These are phyloP conservation scores for Phyllosticta paracitricarpa DNA, from an alignment of 2,329 filamentous ascomycete species.

Conservation along the genomic window DNA sequence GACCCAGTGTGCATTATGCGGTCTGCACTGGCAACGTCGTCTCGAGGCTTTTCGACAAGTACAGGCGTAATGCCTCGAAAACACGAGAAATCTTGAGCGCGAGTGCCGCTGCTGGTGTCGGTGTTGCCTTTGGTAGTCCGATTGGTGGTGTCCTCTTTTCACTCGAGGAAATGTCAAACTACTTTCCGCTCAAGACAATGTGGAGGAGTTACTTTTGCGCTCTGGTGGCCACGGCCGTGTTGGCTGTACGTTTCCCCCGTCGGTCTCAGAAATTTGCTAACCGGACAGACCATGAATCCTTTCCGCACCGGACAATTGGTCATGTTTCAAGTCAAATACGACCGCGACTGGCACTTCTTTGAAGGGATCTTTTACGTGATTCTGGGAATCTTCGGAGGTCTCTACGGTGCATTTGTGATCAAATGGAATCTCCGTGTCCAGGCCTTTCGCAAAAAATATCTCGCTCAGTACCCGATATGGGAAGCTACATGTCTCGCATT, in stretches of 20 bases:
- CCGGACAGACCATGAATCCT: conserved; percentile 72
- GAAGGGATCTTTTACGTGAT: conserved; percentile 87
- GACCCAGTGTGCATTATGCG: conserved; percentile 96
- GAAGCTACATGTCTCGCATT: conserved; percentile 79
- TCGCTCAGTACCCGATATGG: conserved; percentile 71
- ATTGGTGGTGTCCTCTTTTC: conserved; percentile 96
- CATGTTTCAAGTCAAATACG: conserved; percentile 98
- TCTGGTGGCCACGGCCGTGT: conserved; percentile 81
- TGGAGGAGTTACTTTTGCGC: conserved; percentile 99
- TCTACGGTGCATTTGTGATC: conserved; percentile 95
- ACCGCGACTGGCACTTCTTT: conserved; percentile 96
- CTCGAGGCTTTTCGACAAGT: conserved; percentile 85
- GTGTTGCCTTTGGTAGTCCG: conserved; percentile 92
- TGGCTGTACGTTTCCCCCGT: conserved; percentile 47
- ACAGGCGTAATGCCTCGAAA: conserved; percentile 82
- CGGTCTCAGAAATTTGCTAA: background rate
- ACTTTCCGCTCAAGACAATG: conserved; percentile 93
- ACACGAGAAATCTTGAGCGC: conserved; percentile 91
- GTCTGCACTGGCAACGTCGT: conserved; percentile 97
- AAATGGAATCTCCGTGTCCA: conserved; percentile 93
- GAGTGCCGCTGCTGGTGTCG: conserved; percentile 88
- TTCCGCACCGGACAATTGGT: conserved; percentile 94
- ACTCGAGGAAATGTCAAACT: conserved; percentile 92
- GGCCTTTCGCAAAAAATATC: conserved; percentile 87
- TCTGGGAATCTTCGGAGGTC: conserved; percentile 82